phyloP scores from a whole-genome alignment of 2,329 filamentous ascomycete species.

The Talaromyces sp. region DNA sequence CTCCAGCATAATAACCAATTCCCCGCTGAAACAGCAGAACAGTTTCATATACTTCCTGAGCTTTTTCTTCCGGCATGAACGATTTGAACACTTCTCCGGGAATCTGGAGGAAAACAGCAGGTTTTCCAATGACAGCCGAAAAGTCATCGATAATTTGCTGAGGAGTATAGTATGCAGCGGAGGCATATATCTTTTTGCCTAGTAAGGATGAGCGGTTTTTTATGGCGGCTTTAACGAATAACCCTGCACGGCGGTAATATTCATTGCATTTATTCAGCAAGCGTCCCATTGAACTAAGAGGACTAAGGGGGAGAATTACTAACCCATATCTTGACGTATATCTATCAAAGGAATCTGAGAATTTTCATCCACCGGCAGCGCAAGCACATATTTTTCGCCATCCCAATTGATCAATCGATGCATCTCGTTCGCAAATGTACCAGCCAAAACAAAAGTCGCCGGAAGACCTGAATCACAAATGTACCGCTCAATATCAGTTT shows the following conservation, averaged over 20 bases:
- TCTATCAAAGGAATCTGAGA: conserved; percentile 44
- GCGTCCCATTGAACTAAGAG: background rate
- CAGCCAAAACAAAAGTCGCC: conserved; percentile 51
- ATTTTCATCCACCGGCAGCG: conserved; percentile 24
- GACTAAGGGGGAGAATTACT: conserved; percentile 28
- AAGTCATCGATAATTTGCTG: conserved; percentile 39
- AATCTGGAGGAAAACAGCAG: conserved; percentile 22
- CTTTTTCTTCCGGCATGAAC: conserved; percentile 20
- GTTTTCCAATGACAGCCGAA: conserved; percentile 38
- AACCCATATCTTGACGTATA: conserved; percentile 42
- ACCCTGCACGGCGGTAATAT: conserved; percentile 18
- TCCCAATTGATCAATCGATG: conserved; percentile 27
- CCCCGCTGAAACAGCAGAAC: conserved; percentile 46
- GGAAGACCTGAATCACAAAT: conserved; percentile 47
- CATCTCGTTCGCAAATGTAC: conserved; percentile 50
- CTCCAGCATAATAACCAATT: conserved; percentile 51
- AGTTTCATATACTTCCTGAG: conserved; percentile 51
- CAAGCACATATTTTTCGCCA: conserved; percentile 26
- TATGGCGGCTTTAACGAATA: conserved; percentile 29
- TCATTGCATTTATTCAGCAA: background rate
- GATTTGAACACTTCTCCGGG: conserved; percentile 24
- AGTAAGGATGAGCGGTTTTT: conserved; percentile 40
- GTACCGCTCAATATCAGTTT: conserved; percentile 54
- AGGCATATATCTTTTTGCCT: conserved; percentile 44
- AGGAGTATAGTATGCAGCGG: conserved; percentile 36